Evolutionary conservation across 2,329 filamentous ascomycete species (phyloP).

Genomic region (Aspergillus unguis): DNA sequence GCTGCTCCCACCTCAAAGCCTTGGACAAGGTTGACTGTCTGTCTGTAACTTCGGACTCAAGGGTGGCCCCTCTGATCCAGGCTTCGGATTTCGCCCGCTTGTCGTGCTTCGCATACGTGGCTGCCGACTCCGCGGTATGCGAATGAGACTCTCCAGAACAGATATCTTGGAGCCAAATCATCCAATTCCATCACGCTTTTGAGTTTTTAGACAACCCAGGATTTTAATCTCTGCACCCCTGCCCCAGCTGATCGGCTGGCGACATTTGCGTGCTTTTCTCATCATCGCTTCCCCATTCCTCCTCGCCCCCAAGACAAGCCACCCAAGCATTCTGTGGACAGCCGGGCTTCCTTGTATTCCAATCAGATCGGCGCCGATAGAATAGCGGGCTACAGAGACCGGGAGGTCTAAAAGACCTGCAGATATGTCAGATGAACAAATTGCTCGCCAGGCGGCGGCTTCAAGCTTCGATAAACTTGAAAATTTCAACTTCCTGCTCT

Average conservation of each 20-base stretch:
- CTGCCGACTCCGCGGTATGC: slow-evolving; percentile 24
- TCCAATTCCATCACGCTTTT: slow-evolving; percentile 16
- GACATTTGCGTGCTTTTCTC: slow-evolving; percentile 16
- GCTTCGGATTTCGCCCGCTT: slow-evolving; percentile 8
- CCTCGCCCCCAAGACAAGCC: slow-evolving; percentile 15
- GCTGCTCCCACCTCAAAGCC: slow-evolving; percentile 6
- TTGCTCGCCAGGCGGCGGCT: slow-evolving; percentile 24
- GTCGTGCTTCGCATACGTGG: slow-evolving; percentile 24
- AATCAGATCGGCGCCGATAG: slow-evolving; percentile 11
- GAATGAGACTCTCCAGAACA: slow-evolving; percentile 16
- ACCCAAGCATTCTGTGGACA: slow-evolving; percentile 13
- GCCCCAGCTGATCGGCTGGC: slow-evolving; percentile 21
- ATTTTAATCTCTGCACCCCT: slow-evolving; percentile 1
- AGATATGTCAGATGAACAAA: slow-evolving; percentile 34
- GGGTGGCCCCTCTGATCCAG: slow-evolving; percentile 6
- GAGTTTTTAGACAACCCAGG: slow-evolving; percentile 12
- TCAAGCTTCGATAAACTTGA: slow-evolving; percentile 34
- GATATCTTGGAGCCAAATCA: slow-evolving; percentile 21
- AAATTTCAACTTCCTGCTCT: slow-evolving; percentile 37
- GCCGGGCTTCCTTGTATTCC: slow-evolving; percentile 11
- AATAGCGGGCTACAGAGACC: slow-evolving; percentile 12
- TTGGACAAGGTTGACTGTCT: slow-evolving; percentile 8
- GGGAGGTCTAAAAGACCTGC: slow-evolving; percentile 16
- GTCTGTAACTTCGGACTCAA: slow-evolving; percentile 10
- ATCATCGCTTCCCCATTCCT: slow-evolving; percentile 18